These are phyloP conservation scores for Ensete ventricosum DNA, from an alignment of 176 grass and related monocot genomes.

Conservation along the genomic window DNA sequence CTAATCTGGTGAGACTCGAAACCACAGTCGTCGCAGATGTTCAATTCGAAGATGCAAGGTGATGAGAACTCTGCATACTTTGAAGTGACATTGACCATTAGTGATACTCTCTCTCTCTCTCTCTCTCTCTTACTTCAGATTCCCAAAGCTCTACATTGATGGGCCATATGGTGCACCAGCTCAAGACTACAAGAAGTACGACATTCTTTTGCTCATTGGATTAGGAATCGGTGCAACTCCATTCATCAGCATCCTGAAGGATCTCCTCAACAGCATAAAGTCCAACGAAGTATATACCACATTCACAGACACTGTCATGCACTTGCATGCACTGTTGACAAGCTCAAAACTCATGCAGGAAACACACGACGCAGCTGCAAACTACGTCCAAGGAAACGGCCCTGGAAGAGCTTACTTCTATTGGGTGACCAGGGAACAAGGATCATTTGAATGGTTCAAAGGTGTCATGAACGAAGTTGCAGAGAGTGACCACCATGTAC, in stretches of 20 bases:
- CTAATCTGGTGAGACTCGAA: conserved; percentile 85
- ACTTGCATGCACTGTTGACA: conserved; percentile 19
- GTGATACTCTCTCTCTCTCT: too few species aligned
- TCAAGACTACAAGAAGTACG: conserved; percentile 99
- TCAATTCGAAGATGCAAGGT: conserved; percentile 65
- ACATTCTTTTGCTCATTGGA: conserved; percentile 94
- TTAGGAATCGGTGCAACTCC: conserved; percentile 98
- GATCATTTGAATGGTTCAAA: conserved; percentile 99
- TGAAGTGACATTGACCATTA: too few species aligned
- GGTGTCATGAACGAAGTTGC: conserved; percentile 99
- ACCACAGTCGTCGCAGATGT: conserved; percentile 86
- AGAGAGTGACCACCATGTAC: conserved; percentile 79
- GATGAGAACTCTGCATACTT: conserved; percentile 10
- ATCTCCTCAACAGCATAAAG: conserved; percentile 83
- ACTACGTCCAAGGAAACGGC: conserved; percentile 53
- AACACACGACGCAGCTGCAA: conserved; percentile 35
- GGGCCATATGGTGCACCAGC: conserved; percentile 93
- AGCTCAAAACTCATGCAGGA: conserved; percentile 41
- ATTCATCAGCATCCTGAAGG: conserved; percentile 99
- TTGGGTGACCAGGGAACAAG: conserved; percentile 99
- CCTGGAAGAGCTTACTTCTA: conserved; percentile 97
- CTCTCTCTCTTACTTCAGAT: conserved; percentile 27
- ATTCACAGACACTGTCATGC: background rate
- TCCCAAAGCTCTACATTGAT: conserved; percentile 83
- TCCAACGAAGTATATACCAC: conserved; percentile 52